Conservation (phyloP, 2,329 filamentous ascomycete genomes). For the Fusarium guadeloupense region DNA sequence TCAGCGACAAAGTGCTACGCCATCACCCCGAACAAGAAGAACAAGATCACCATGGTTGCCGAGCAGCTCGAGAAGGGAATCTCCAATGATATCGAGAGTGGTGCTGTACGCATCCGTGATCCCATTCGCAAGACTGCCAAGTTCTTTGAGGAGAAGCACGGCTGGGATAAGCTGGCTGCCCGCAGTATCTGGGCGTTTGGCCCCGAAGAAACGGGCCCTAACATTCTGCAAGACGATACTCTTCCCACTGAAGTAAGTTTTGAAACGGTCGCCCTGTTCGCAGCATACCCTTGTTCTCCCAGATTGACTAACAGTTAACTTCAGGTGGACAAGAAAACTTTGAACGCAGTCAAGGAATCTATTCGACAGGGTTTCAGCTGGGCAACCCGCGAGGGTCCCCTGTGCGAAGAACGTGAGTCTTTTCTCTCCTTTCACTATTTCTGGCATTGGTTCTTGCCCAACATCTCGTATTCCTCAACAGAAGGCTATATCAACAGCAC, state of each 20-base stretch:
- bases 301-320: slow-evolving; percentile 6
- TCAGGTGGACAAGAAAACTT: slow-evolving; percentile 88
- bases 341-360: slow-evolving; percentile 87
- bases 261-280: not conserved
- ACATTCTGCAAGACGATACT: slow-evolving; percentile 97
- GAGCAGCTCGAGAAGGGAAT: slow-evolving; percentile 96
- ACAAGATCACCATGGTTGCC: slow-evolving; percentile 98
- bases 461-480: slow-evolving; percentile 2
- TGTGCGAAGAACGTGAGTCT: slow-evolving; percentile 94
- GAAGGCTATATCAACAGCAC: slow-evolving; percentile 9
- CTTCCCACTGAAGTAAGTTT: slow-evolving; percentile 79
- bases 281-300: slow-evolving; percentile 8
- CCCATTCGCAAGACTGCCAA: slow-evolving; percentile 92
- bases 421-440: slow-evolving; percentile 3
- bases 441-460: slow-evolving; percentile 7
- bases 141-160: slow-evolving; percentile 97
- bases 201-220: slow-evolving; percentile 91
- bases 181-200: slow-evolving; percentile 99
- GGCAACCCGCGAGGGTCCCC: slow-evolving; percentile 92
- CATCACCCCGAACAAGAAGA: slow-evolving; percentile 98
- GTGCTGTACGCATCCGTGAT: slow-evolving; percentile 89
- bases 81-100: slow-evolving; percentile 91
- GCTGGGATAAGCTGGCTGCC: slow-evolving; percentile 93
- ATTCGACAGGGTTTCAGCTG: slow-evolving; percentile 97
- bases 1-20: slow-evolving; percentile 98